Percentiles rank a stretch among this genome's conserved stretches.
Evolutionary conservation across 2,329 filamentous ascomycete genomes (phyloP).

Genomic region (Metarhizium rileyi): DNA sequence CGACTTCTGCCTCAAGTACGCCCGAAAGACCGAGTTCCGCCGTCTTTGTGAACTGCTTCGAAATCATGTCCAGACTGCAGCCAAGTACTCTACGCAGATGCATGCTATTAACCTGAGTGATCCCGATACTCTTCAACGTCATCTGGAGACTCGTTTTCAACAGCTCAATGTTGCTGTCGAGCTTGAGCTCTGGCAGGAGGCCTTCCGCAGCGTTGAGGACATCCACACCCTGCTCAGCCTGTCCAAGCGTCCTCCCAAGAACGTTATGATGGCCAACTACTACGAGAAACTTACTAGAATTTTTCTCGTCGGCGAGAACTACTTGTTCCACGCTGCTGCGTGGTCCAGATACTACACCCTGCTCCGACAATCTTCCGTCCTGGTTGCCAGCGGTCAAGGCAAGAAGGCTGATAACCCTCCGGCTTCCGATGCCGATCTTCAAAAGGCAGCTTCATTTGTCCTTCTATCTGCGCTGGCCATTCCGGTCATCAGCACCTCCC

Average conservation of each 20-base stretch:
- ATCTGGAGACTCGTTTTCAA: conserved; percentile 96
- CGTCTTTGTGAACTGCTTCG: conserved; percentile 94
- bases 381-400: conserved; percentile 75
- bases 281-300: conserved; percentile 98
- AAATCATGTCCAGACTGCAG: conserved; percentile 97
- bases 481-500: conserved; percentile 95
- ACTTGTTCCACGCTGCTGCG: conserved; percentile 95
- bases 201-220: conserved; percentile 97
- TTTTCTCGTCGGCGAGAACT: conserved; percentile 98
- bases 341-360: conserved; percentile 98
- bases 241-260: conserved; percentile 97
- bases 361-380: conserved; percentile 76
- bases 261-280: conserved; percentile 99
- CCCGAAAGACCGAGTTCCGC: conserved; percentile 97
- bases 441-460: conserved; percentile 91
- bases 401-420: conserved; percentile 92
- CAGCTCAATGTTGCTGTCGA: conserved; percentile 97
- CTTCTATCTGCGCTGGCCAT: conserved; percentile 93
- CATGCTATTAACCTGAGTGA: conserved; percentile 98
- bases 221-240: conserved; percentile 95
- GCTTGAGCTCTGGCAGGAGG: conserved; percentile 97
- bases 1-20: conserved; percentile 97
- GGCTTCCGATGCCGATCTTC: conserved; percentile 79
- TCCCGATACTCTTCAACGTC: conserved; percentile 91
- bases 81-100: conserved; percentile 99